Evolutionary conservation across 2,329 filamentous ascomycete genomes (phyloP).

Genomic region (Helotiales sp.): DNA sequence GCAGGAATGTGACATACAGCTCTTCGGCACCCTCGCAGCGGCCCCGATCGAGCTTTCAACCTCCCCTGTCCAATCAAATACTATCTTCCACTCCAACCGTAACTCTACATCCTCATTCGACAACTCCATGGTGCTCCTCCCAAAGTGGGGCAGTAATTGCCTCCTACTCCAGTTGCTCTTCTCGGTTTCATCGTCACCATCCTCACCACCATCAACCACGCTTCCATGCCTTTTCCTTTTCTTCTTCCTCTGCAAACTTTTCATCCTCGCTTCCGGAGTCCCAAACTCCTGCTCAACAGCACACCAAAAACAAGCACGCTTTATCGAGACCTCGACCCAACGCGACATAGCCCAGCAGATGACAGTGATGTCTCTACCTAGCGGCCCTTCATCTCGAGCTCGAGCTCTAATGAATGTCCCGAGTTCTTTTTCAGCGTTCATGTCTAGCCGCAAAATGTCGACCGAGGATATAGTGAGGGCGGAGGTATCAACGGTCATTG

Average conservation of each 20-base stretch:
- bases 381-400: conserved; percentile 42
- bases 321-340: conserved; percentile 62
- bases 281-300: conserved; percentile 50
- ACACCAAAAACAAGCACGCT: conserved; percentile 64
- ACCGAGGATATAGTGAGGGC: conserved; percentile 53
- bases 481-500: conserved; percentile 58
- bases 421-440: conserved; percentile 59
- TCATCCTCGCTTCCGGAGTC: conserved; percentile 33
- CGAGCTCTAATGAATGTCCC: conserved; percentile 44
- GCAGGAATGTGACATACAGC: conserved; percentile 53
- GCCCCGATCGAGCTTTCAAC: conserved; percentile 59
- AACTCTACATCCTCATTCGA: conserved; percentile 30
- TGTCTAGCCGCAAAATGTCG: conserved; percentile 54
- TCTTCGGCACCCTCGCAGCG: conserved; percentile 56
- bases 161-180: conserved; percentile 37
- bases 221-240: conserved; percentile 21
- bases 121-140: conserved; percentile 46
- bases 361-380: conserved; percentile 58
- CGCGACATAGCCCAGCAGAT: conserved; percentile 68
- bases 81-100: conserved; percentile 61
- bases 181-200: conserved; percentile 32
- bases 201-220: conserved; percentile 20
- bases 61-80: conserved; percentile 74
- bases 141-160: conserved; percentile 55
- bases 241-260: conserved; percentile 15